Base-by-base conservation (phyloP, 2,329 filamentous ascomycete genomes). In the Calonectria naviculata region DNA sequence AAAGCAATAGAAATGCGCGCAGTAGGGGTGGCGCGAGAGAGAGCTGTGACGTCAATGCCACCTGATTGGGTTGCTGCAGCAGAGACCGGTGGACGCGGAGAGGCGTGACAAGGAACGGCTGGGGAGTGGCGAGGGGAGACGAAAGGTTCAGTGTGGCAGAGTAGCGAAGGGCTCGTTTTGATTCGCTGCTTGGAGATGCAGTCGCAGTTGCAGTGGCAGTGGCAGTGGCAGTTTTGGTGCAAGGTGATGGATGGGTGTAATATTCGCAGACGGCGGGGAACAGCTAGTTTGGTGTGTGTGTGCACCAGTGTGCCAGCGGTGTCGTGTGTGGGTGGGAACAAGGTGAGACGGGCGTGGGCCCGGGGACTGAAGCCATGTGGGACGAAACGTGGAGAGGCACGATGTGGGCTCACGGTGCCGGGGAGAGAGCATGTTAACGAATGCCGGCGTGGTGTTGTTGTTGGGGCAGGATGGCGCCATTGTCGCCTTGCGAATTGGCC, bases 1-100 rank as follows among this genome's bases (percentile, higher is more conserved):
- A 56, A 36, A 17, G n/a, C 29, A 54, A 28, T 60, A 64, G 36
- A 56, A 72, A 67, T 64, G 62, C 66, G 54, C 65, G 71, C 65
- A 69, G 31, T 47, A 42, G 28, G 56, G 38, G 54, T 66, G 56
- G 67, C 69, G 58, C 58, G 64, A 68, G 61, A 73, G 67, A 63
- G 49, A 65, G 36, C 66, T 47, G 71, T 78, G 76, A 78, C 76
- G 76, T 78, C 76, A 78, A 78, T 76, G 76, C 76, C 76, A 74
- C 75, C 76, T 78, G 76, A 78, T 75, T 66, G 70, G 52, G 54
- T 21, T 29, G 49, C 36, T 65, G 68, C 41, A 38, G 68, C 68
- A 49, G 24, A 66, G 29, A 31, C 42, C 41, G 42, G 65, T 68
- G 73, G 70, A 47, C 68, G 67, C 34, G 67, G 65, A 75, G 44